These are phyloP conservation scores for Candida pseudofarinosa DNA, from an alignment of 805 yeast species.

Conservation along the genomic window DNA sequence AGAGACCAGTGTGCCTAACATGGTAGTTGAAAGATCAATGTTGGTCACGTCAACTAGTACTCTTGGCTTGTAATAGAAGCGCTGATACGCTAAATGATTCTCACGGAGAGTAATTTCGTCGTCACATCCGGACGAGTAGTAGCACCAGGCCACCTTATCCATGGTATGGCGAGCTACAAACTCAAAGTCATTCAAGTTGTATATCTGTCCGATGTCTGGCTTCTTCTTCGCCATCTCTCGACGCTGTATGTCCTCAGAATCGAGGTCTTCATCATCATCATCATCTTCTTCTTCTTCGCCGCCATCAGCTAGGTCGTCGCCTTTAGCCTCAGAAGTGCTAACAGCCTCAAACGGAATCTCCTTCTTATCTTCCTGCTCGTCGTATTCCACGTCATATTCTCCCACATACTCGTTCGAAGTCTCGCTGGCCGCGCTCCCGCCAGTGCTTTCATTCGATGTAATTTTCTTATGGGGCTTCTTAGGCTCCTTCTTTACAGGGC, in stretches of 20 bases:
- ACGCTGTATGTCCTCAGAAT: constrained; percentile 22
- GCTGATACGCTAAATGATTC: constrained; percentile 84
- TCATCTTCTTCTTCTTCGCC: constrained; percentile 34
- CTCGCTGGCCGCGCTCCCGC: not conserved
- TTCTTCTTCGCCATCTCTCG: constrained; percentile 32
- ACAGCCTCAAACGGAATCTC: not conserved
- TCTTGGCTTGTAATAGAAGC: constrained; percentile 83
- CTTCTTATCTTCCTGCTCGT: constrained; percentile 33
- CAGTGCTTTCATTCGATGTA: not conserved
- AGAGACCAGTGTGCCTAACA: constrained; percentile 66
- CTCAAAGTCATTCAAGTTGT: constrained; percentile 84
- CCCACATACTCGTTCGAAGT: constrained; percentile 18
- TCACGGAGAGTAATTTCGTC: constrained; percentile 89
- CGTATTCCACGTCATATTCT: constrained; percentile 40
- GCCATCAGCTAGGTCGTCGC: constrained; percentile 12
- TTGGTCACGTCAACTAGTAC: constrained; percentile 76
- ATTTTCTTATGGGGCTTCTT: constrained; percentile 3
- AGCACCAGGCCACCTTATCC: constrained; percentile 81
- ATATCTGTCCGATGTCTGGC: constrained; percentile 68
- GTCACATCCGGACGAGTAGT: constrained; percentile 87
- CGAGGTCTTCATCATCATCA: constrained; percentile 35
- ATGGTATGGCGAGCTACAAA: constrained; percentile 75
- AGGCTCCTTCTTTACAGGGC: constrained; percentile 23
- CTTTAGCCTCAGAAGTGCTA: not conserved
- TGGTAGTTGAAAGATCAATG: constrained; percentile 64